Evolutionary conservation across 192 early-diverging fungal genomes (phyloP), one percentile per base, ranked within the genome.

Genomic region (Podila clonocystis): DNA sequence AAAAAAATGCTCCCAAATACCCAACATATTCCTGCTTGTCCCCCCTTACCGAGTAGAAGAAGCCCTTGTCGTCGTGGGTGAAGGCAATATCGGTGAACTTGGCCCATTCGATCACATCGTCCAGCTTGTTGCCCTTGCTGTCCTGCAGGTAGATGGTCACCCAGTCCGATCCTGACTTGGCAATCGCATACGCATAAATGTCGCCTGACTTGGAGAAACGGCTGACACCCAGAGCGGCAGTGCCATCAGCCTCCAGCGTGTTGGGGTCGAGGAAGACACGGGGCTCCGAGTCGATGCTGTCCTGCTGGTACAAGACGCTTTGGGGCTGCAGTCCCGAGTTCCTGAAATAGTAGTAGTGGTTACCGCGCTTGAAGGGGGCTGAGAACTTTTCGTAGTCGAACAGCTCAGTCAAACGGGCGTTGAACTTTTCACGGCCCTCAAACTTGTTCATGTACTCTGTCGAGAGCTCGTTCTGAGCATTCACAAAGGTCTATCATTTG

Each of bases 51-150:
- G 61, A 68, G 70, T 94, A 94, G 69, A 92, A 92, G 70, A 92
- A 93, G 0, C 93, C 93, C 65, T 83, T 85, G 29, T 94, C 92
- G 71, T 94, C 92, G 52, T 89, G 84, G 8, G 91, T 90, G 80
- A 89, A 93, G 5, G 65, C 19, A 38, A 90, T 73, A 20, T 59
- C 17, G 5, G 88, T 85, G 71, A 91, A 93, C 76, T 91, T 93
- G 50, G 83, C 85, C 89, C 89, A 85, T 48, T 74, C 63, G 22
- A 87, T 68, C 15, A 72, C 63, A 66, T 86, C 82, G 31, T 89
- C 82, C 31, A 82, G 38, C 28, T 72, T 67, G 66, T 74, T 70
- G n/a, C 71, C 76, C 34, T 74, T 62, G 50, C 28, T 68, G 29
- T 74, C 65, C 57, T 75, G 73, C 8, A 91, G 70, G 66, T 91